Base-by-base conservation (phyloP, 306 rosid genomes). In the Vigna nakashimae region DNA sequence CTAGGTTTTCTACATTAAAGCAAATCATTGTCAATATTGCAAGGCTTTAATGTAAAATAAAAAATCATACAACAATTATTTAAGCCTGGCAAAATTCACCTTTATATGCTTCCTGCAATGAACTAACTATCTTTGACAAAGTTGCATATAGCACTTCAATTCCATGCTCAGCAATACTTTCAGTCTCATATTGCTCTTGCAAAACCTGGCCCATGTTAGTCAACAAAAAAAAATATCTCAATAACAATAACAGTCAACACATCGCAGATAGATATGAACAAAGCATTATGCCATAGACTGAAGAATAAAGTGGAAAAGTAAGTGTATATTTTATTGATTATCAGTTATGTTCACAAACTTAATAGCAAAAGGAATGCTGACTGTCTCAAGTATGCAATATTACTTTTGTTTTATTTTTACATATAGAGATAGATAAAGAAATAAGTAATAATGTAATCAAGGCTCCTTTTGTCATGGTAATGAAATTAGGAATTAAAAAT, bases 81-180 rank as follows among this genome's bases (percentile, higher is more conserved):
- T 38, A 73, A 79, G 87, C 74, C 66, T 24, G 73, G 51, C 50
- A 69, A 78, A 53, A 63, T 63, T 67, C 26, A 91, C 96, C 94
- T 87, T 84, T 78, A 82, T 96, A 90, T 70, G 93, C 89, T 79
- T 88, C 88, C 84, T 87, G 91, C 75, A 92, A 79, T 62, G 88
- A 83, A 45, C 80, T 78, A 82, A 88, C 86, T 36, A 92, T 86
- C 88, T 87, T 92, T 51, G 89, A 79, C 88, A 92, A 48, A 57
- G 96, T 89, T 69, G 82, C 79, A 62, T 80, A 74, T 24, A 96
- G 82, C 36, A 96, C 56, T 77, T 84, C 87, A 42, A 76, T 80
- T 76, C 96, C 97, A 16, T 86, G 86, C 82, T 85, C 89, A 79
- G 86, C 78, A 76, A 74, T 56, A 68, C 77, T 87, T 65, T 87